Evolutionary conservation across 345 rosid genomes (phyloP), one percentile per base, ranked within the genome.

Genomic region (Streptanthus diversifolius): DNA sequence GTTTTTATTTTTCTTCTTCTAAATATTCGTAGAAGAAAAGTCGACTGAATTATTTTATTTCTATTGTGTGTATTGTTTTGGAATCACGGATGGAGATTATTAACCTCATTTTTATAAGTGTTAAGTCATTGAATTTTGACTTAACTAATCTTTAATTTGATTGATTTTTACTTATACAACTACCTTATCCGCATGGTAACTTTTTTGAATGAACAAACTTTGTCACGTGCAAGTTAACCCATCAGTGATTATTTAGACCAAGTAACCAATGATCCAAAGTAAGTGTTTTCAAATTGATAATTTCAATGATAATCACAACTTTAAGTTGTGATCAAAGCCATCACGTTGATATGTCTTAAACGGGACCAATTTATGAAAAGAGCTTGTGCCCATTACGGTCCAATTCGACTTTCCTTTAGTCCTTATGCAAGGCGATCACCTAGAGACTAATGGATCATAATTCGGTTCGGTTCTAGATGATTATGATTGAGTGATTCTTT

Each of bases 381-480:
- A 29, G 62, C 12, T 51, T 27, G 32, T 40, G 62, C 7, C 18
- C 53, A 24, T 22, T 15, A 41, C 63, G 32, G 32, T 72, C 10
- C 9, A 22, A 32, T 22, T 33, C 45, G 32, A 55, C 47, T 15
- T 15, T 14, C 14, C 29, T 10, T 41, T 61, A 5, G 15, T 45
- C 49, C 19, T 55, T 56, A 25, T 56, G 30, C 18, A 65, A 35
- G 44, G 65, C 57, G 53, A 49, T 66, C 78, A 66, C 62, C 27
- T 27, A 49, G 54, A 39, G 49, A 48, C 59, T 49, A 37, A 1
- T 73, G 21, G 24, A 55, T 5, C 49, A 15, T 24, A 5, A 4
- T 29, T 35, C 10, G n/a, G 37, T 29, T 35, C 10, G n/a, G 37
- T 30, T 66, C 67, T 74, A 58, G 78, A 74, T 37, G 72, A 74